Percentiles rank a stretch among this genome's conserved stretches.
phyloP scores from a whole-genome alignment of 108 stramenopile genomes.

The Nitzschia inconspicua region DNA sequence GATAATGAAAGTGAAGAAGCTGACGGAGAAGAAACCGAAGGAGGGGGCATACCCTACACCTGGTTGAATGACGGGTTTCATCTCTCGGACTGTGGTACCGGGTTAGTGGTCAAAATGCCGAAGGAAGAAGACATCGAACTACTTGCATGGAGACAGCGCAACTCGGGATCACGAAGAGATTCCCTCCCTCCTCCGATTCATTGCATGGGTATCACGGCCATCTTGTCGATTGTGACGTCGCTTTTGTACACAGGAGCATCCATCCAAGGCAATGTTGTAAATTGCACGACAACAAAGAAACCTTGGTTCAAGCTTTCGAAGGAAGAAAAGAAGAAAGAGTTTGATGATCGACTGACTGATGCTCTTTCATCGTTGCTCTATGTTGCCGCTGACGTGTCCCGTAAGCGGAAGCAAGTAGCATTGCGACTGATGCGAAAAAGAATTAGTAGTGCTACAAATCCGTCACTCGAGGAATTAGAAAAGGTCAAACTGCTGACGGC shows the following conservation, averaged over 20 bases:
- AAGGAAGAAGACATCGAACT: constrained; percentile 37
- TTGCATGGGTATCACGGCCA: constrained; percentile 59
- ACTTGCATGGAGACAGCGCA: constrained; percentile 21
- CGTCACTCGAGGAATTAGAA: constrained; percentile 12
- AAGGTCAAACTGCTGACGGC: constrained; percentile 7
- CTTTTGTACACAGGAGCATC: constrained; percentile 66
- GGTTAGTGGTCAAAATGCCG: constrained; percentile 27
- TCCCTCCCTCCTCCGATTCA: constrained; percentile 52
- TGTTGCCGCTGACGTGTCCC: constrained; percentile 55
- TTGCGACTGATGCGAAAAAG: not conserved
- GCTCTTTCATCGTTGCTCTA: constrained; percentile 62
- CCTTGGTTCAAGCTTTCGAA: constrained; percentile 51
- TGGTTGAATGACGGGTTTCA: constrained; percentile 50
- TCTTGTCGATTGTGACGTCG: constrained; percentile 68
- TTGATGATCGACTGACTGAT: constrained; percentile 60
- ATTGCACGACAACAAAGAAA: constrained; percentile 26
- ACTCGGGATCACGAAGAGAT: not conserved
- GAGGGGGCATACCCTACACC: constrained; percentile 31
- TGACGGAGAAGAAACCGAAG: constrained; percentile 16
- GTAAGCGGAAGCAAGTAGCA: constrained; percentile 33
- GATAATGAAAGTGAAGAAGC: constrained; percentile 32
- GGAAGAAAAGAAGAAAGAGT: constrained; percentile 55
- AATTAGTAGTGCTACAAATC: too few relatives aligned
- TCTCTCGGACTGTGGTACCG: constrained; percentile 24
- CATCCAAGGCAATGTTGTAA: constrained; percentile 50